Conservation (phyloP, 2,329 filamentous ascomycete species). For the Fusarium heterosporum region DNA sequence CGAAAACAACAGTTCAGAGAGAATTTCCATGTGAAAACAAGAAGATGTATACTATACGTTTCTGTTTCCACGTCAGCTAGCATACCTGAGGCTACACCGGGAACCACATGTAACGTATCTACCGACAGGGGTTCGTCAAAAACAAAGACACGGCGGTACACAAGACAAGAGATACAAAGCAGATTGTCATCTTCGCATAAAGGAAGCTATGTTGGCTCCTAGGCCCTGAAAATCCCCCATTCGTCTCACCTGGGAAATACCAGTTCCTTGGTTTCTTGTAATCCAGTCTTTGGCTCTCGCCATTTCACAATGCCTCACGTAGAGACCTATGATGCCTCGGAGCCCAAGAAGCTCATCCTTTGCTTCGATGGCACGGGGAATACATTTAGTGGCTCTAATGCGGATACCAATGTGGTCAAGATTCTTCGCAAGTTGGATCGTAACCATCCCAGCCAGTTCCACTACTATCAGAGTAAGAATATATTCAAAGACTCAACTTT, state of each 20-base stretch:
- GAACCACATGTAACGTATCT: not conserved
- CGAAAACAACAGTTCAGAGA: not conserved
- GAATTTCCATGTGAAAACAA: not conserved
- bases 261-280: not conserved
- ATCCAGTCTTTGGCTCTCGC: not conserved
- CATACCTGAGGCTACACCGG: slow-evolving; percentile 9
- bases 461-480: slow-evolving; percentile 61
- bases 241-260: slow-evolving; percentile 1
- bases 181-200: slow-evolving; percentile 16
- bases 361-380: slow-evolving; percentile 64
- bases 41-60: slow-evolving; percentile 2
- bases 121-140: not conserved
- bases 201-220: slow-evolving; percentile 20
- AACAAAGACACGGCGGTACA: not conserved
- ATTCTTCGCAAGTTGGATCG: slow-evolving; percentile 61
- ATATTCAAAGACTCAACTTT: not conserved
- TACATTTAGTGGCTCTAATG: slow-evolving; percentile 58
- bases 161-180: not conserved
- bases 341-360: slow-evolving; percentile 57
- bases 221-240: not conserved
- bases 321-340: slow-evolving; percentile 18
- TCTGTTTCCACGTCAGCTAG: not conserved
- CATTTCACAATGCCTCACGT: slow-evolving; percentile 32
- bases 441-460: slow-evolving; percentile 57
- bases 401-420: slow-evolving; percentile 67